Evolutionary conservation across 1,284 basidiomycete species (phyloP).

Genomic region (Somion occarium): DNA sequence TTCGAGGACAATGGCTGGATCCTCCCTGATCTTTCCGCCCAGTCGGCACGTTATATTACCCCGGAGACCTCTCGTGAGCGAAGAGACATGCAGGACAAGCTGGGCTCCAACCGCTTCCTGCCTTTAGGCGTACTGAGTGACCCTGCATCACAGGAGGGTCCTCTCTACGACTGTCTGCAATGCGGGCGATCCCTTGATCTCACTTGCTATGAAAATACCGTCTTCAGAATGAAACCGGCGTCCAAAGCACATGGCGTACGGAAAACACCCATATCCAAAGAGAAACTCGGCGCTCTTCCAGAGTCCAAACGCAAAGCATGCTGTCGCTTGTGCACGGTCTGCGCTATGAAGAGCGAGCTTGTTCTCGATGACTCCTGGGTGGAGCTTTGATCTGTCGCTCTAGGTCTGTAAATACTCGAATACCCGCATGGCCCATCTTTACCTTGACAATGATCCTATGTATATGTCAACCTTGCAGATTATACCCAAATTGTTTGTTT

Average conservation of each 20-base stretch:
- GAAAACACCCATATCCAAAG: not conserved
- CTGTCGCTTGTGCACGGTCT: slow-evolving; percentile 2
- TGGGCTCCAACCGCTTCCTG: not conserved
- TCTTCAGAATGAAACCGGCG: not conserved
- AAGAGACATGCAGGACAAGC: not conserved
- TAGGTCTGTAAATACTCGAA: too few species aligned
- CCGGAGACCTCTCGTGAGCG: not conserved
- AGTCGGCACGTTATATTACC: not conserved
- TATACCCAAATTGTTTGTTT: too few species aligned
- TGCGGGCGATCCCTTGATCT: not conserved
- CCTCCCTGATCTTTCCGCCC: not conserved
- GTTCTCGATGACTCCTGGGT: not conserved
- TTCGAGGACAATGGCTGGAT: slow-evolving; percentile 1
- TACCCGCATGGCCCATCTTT: too few species aligned
- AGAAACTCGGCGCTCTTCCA: not conserved
- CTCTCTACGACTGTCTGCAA: not conserved
- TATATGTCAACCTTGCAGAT: too few species aligned
- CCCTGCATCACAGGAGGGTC: not conserved
- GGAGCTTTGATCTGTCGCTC: not conserved
- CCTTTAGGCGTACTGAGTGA: slow-evolving; percentile 1
- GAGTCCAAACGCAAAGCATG: slow-evolving; percentile 1
- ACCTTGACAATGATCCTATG: too few species aligned
- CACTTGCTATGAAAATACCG: too few species aligned
- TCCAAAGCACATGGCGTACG: not conserved
- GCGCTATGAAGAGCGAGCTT: not conserved